Base-by-base conservation (phyloP, 2,329 filamentous ascomycete genomes). In the Claviceps humidiphila region DNA sequence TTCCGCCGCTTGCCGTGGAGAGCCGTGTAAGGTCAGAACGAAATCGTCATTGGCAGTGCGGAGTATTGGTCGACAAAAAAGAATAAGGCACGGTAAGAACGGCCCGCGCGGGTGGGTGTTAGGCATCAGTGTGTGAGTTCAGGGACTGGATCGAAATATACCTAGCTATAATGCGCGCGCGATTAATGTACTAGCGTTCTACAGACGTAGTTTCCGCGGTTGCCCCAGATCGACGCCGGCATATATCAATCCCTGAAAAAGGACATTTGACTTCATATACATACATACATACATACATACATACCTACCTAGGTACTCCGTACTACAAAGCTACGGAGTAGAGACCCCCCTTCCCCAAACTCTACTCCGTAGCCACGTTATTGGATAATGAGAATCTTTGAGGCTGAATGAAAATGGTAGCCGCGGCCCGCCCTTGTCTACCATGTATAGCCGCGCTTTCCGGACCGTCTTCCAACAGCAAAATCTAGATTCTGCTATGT, bases 41-140 rank as follows among this genome's bases (percentile, higher is more conserved):
- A 80, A 53, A 57, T 66, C 74, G 5, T 72, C 77, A 16, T 72
- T 82, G 34, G 79, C 78, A 0, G 64, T 82, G 5, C 63, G 83
- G 1, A 0, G 64, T 82, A 6, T 63, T 83, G 1, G 73, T 83
- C 30, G 30, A 34, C 9, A 14, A 77, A 72, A 59, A 76, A 62
- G 1, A 60, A 65, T 53, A n/a, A 22, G 22, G 11, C 20, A n/a
- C 39, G 14, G 39, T 30, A 49, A 30, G 17, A 34, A 8, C 42
- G 20, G 42, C 20, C 42, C 42, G 14, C 42, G 16, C 17, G 22
- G 9, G 20, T 24, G 5, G 20, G 13, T 14, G 7, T 43, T 24
- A 24, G 42, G 20, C 42, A 43, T 43, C 13, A 14, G 43, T 7
- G 24, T 16, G 13, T 44, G 22, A 2, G 14, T n/a, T 30, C 6